Evolutionary conservation across 225 moss, liverwort and hornwort species (phyloP).

Genomic region (Climacium dendroides): DNA sequence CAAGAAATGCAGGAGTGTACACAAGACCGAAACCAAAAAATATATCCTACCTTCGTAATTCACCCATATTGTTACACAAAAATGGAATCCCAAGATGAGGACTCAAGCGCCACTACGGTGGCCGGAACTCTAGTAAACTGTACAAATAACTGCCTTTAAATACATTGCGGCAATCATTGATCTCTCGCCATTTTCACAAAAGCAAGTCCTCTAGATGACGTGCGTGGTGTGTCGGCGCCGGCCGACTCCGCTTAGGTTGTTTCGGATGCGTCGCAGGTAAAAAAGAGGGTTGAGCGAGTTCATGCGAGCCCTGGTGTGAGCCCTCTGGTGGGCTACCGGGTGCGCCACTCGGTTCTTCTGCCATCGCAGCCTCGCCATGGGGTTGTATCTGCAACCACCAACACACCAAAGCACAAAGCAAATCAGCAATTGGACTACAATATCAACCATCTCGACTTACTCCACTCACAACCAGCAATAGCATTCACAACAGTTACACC

Average conservation of each 20-base stretch:
- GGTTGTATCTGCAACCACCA: constrained; percentile 5
- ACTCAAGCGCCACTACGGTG: too few relatives aligned
- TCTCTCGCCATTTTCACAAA: too few relatives aligned
- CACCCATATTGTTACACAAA: background rate
- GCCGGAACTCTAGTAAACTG: background rate
- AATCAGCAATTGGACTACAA: background rate
- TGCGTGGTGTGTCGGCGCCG: background rate
- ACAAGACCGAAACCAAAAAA: background rate
- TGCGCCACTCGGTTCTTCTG: constrained; percentile 8
- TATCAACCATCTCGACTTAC: background rate
- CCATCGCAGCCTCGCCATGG: background rate
- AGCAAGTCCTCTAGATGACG: background rate
- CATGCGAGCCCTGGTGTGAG: background rate
- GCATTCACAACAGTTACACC: accelerated
- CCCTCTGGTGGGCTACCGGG: constrained; percentile 1
- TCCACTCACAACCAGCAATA: too few relatives aligned
- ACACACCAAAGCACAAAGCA: background rate
- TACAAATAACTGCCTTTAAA: background rate
- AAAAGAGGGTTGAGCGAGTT: constrained; percentile 13
- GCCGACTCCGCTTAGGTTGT: constrained; percentile 6
- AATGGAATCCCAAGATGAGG: background rate
- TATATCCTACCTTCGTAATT: too few relatives aligned
- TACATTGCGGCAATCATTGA: too few relatives aligned
- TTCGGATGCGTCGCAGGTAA: constrained; percentile 20
- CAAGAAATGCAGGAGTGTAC: background rate